Base-by-base conservation (phyloP, 2,329 filamentous ascomycete genomes). In the Botrytis elliptica region DNA sequence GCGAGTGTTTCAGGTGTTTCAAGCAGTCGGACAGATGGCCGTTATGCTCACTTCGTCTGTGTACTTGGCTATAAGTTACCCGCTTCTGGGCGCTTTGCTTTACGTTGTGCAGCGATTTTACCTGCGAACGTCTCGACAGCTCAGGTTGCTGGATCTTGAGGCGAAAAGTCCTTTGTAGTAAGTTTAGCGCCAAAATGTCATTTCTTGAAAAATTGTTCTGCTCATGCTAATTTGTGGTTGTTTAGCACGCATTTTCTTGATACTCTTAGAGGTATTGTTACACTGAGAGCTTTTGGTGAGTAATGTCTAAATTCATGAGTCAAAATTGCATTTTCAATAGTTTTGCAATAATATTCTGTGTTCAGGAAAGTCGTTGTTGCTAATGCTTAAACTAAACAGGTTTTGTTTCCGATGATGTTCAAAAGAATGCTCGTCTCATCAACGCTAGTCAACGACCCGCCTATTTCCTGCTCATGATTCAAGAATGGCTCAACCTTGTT, bases 391-490 rank as follows among this genome's bases (percentile, higher is more conserved):
- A 29, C 22, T 20, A 12, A 25, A 4, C 10, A 73, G 57, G 57
- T 42, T 64, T 62, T 64, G 38, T 73, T 72, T 69, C 67, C 29
- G 14, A 72, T 5, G 67, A 71, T 16, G 12, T 70, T 25, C 44
- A 69, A 8, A 64, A 70, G 72, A 88, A 87, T 70, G 79, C 84
- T 36, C 75, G 77, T 10, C 82, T 88, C 0, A 81, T 90, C 1
- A 86, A 90, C 74, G 80, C 81, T 12, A 88, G 88, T 0, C 88
- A 90, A 76, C 81, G 83, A 33, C 88, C 88, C 0, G 87, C 86
- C 68, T 90, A 90, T 76, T 83, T 89, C 0, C 82, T 90, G 16
- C 86, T 84, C 73, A 85, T 85, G 60, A 84, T 89, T 3, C 89
- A 90, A 78, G 83, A 86, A 42, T 90, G 88, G 88, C 83, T 90